Base-by-base conservation (phyloP, 1,139 yeast genomes). In the Suhomyces maxii region DNA sequence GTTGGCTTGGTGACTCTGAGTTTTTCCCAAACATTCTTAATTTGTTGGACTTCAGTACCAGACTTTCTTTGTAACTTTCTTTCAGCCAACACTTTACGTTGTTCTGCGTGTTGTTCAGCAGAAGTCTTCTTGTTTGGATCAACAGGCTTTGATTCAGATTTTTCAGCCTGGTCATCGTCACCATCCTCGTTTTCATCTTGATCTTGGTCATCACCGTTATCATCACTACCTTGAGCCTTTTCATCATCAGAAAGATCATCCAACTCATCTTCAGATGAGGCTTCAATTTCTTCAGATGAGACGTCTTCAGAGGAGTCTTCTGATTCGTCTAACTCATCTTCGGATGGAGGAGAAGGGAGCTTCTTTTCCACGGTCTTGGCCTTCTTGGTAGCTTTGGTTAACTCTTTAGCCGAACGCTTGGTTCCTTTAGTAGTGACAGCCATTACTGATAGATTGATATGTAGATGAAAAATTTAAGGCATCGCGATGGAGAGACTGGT, bases 21-120 rank as follows among this genome's bases (percentile, higher is more conserved):
- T 64, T 82, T 83, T 70, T 91, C 98, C 99, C 99, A 93, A 43
- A 93, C 68, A 42, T 79, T 76, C 68, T 93, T 93, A 67, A 93
- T 89, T 56, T 83, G 82, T 64, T 89, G 91, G 44, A 93, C 90
- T 68, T 87, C 88, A 37, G 73, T 73, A 54, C 98, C 98, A 23
- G 95, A 80, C 61, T 87, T 89, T 71, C 97, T 84, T 60, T 85
- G 83, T 52, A 89, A 73, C 65, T 90, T 91, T 68, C 99, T 83
- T 64, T 91, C 97, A 47, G 83, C 82, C 42, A 86, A 75, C 40
- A 85, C 65, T 58, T 84, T 84, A 64, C 84, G 85, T 69, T 91
- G 97, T 63, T 89, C 97, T 12, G 84, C 84, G 60, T 89, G 95
- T 57, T 84, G 84, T 63, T 85, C 90, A 45, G 76, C 80, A 1